Evolutionary conservation across 441 rosid genomes (phyloP), one percentile per base, ranked within the genome.

Genomic region (Syzygium malaccense): DNA sequence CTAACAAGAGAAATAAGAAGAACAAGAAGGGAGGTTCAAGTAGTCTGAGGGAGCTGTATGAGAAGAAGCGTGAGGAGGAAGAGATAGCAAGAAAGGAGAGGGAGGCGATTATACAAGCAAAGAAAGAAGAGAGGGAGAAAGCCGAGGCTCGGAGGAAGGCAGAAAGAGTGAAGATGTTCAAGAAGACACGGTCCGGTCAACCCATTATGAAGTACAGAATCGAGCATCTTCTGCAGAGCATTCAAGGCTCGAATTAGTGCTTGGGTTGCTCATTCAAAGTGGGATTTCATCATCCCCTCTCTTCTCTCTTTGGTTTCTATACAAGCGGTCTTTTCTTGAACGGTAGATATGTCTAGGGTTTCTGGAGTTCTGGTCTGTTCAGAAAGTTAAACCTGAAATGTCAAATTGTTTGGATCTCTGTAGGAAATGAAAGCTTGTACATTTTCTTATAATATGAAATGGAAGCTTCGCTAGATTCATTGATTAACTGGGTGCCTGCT

Each of bases 201-300:
- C 99, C 98, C 56, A 94, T 97, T 7, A 97, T 97, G 98, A 96
- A 98, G 90, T 96, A 96, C 90, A 93, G 97, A 91, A 96, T 97
- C 6, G 96, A 98, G 92, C 95, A 94, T 90, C 96, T 97, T 90
- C 92, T 96, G 91, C 96, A 95, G 92, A 90, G 94, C 6, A 92
- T 97, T 88, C 95, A 95, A 90, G 92, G 92, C 91, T 92, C 96
- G 37, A 88, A 91, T 54, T 41, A 75, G 83, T 75, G n/a, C n/a
- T 75, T 41, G 51, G 83, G 51, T 75, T 75, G 83, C n/a, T 75
- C 51, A 12, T 75, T 75, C 83, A 7, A 11, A 23, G 83, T 51
- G 51, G 83, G n/a, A 75, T 45, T 75, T 75, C 2, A 1, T 23
- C n/a, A 23, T 12, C n/a, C 51, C 83, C 18, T 75, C 83, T 75